phyloP scores from a whole-genome alignment of 306 rosid species.

The Malus orientalis region DNA sequence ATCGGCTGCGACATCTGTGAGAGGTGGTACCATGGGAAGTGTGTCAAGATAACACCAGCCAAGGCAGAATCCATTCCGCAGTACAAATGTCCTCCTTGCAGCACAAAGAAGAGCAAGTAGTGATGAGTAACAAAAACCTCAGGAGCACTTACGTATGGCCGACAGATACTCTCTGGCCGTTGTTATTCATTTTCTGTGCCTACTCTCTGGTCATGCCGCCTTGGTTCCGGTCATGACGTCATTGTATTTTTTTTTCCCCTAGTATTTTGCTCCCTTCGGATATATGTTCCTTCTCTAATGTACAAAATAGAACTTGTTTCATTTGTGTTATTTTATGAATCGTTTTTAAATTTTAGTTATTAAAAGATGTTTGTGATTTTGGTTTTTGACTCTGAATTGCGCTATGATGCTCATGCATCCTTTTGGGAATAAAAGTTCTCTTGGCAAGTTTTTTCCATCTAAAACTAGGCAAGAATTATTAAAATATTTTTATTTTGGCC shows the following conservation, averaged over 20 bases:
- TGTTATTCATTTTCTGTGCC: neutral
- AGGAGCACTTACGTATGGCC: neutral
- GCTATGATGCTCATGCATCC: neutral
- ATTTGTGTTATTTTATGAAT: neutral
- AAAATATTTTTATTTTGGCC: too few relatives aligned
- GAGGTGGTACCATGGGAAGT: conserved; percentile 58
- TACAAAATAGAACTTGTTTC: neutral
- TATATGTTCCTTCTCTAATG: neutral
- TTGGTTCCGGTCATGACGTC: neutral
- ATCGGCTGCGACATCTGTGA: conserved; percentile 57
- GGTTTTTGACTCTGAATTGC: neutral
- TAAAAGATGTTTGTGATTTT: neutral
- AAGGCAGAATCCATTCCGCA: conserved; percentile 45
- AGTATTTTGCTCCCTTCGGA: neutral
- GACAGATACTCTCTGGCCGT: neutral
- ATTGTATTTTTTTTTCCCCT: neutral
- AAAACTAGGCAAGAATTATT: too few relatives aligned
- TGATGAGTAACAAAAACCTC: conserved; percentile 2
- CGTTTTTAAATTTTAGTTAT: neutral
- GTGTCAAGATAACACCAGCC: conserved; percentile 58
- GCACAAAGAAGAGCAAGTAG: conserved; percentile 34
- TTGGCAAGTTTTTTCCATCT: neutral
- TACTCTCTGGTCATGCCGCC: neutral
- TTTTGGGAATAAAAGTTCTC: neutral
- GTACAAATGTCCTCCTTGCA: conserved; percentile 56